These are phyloP conservation scores for Chalciporus sphaerocephalus DNA, from an alignment of 768 basidiomycete genomes.

Conservation along the genomic window DNA sequence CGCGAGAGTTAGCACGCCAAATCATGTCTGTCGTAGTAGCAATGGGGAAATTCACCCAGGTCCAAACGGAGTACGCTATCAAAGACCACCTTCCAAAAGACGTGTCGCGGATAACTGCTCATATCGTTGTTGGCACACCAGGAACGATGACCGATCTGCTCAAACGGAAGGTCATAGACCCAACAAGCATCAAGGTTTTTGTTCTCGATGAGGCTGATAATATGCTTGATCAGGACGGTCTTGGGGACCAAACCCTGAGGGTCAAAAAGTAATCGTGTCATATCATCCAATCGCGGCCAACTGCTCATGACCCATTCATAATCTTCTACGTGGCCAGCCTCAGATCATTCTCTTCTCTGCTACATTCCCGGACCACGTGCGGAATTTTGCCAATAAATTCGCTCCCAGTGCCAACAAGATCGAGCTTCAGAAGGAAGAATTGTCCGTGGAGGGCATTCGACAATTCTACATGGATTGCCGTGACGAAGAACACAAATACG, in stretches of 20 bases:
- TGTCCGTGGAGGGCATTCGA: constrained; percentile 89
- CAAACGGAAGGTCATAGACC: constrained; percentile 71
- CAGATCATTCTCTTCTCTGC: constrained; percentile 98
- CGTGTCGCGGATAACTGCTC: constrained; percentile 70
- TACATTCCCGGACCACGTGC: constrained; percentile 93
- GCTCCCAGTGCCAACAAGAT: constrained; percentile 96
- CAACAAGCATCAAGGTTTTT: constrained; percentile 80
- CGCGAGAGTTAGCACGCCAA: constrained; percentile 93
- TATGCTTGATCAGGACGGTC: constrained; percentile 92
- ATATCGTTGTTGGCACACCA: constrained; percentile 93
- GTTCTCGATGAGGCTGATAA: constrained; percentile 99
- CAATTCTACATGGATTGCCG: constrained; percentile 98
- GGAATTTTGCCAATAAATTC: constrained; percentile 86
- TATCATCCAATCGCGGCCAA: neutral
- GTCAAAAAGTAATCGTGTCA: constrained; percentile 77
- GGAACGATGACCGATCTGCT: constrained; percentile 92
- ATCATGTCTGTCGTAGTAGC: constrained; percentile 92
- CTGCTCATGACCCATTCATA: constrained; percentile 26
- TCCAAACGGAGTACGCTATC: constrained; percentile 95
- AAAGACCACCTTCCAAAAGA: constrained; percentile 74
- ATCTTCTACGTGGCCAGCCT: constrained; percentile 54
- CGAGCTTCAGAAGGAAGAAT: constrained; percentile 87
- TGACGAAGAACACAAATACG: constrained; percentile 90
- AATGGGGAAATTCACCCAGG: constrained; percentile 92
- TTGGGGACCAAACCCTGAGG: constrained; percentile 89